phyloP scores from a whole-genome alignment of 2,329 filamentous ascomycete genomes.

The Penicillium sp. region DNA sequence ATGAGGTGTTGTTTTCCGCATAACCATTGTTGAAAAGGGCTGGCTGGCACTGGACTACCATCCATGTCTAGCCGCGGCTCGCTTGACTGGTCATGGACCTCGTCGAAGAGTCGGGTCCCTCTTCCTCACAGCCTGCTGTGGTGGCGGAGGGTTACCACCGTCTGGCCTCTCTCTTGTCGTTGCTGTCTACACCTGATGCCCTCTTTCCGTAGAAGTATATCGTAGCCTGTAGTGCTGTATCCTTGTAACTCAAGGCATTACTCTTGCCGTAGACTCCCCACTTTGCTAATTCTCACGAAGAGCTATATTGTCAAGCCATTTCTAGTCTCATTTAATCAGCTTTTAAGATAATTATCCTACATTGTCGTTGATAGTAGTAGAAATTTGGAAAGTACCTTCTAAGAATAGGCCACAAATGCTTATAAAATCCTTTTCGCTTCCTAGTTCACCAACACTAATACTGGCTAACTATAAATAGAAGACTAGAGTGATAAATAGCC shows the following conservation, averaged over 20 bases:
- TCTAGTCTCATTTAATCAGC: too few species aligned
- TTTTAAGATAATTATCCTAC: too few species aligned
- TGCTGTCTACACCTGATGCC: conserved; percentile 23
- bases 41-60: conserved; percentile 20
- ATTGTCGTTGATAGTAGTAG: too few species aligned
- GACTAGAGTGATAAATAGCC: too few species aligned
- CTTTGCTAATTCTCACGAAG: neutral
- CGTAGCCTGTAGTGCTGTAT: conserved; percentile 5
- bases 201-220: conserved; percentile 22
- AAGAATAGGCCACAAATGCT: too few species aligned
- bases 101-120: conserved; percentile 24
- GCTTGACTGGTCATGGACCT: conserved; percentile 20
- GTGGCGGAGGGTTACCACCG: conserved; percentile 10
- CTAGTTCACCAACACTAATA: too few species aligned
- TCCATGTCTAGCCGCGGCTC: conserved; percentile 17
- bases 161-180: conserved; percentile 27
- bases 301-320: too few species aligned
- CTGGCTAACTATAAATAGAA: too few species aligned
- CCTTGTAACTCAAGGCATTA: neutral
- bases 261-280: neutral
- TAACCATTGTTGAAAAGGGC: conserved; percentile 55
- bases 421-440: too few species aligned
- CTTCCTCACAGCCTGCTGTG: conserved; percentile 6
- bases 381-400: too few species aligned
- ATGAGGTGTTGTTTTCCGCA: conserved; percentile 54